Evolutionary conservation across 2,329 filamentous ascomycete species (phyloP), one percentile per base, ranked within the genome.

Genomic region (Aspergillus nomiae): DNA sequence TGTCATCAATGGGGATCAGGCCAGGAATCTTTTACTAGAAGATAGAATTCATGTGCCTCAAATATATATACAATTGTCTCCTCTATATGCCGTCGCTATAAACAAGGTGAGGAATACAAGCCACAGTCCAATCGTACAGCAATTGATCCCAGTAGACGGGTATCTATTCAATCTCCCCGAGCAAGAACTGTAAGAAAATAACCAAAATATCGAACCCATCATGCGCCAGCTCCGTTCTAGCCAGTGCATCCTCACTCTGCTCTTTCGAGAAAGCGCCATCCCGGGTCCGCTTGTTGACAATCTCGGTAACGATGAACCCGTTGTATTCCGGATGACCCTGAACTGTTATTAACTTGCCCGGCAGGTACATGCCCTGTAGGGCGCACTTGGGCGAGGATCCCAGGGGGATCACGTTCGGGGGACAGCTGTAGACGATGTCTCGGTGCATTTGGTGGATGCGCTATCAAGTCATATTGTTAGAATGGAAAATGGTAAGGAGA

Each of bases 271-370:
- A 90, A 26, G 95, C 82, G 1, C 91, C 92, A 55, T 81, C 81
- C 32, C 83, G 81, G 72, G 90, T 86, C 61, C 93, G 84, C 63
- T 84, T 79, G 64, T 85, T 82, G 60, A 94, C 77, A 43, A 96
- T 78, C 75, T 92, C 89, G 21, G 80, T 81, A 70, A 93, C 86
- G 67, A 96, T 93, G 19, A 87, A 84, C 63, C 84, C 83, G 4
- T 84, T 90, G 74, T 94, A 95, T 76, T 97, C 93, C 0, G 92
- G 93, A 76, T 96, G 92, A 7, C 92, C 92, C 80, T 97, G 92
- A 1, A 96, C 86, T 0, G 91, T 89, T 64, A 96, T 89, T 64
- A 91, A 81, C 41, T 84, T 84, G 48, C 84, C 81, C 10, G 88
- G 86, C 24, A 83, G 77, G 74, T 95, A 91, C 86, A 96, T 92